Evolutionary conservation across 768 basidiomycete species (phyloP), one percentile per base, ranked within the genome.

Genomic region (Lentinula detonsa): DNA sequence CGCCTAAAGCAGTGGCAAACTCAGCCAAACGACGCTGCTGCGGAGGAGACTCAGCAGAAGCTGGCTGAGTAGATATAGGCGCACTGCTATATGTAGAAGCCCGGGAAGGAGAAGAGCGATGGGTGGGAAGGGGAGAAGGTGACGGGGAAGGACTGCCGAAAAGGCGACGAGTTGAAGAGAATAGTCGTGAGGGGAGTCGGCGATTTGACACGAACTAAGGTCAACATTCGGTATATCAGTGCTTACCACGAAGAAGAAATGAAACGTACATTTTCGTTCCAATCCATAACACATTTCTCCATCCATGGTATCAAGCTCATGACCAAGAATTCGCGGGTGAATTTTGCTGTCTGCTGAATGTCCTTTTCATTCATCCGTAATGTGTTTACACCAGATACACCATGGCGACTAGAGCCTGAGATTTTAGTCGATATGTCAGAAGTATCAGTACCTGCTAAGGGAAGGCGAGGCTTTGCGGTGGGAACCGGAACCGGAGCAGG

Each of bases 231-330:
- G 61, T 64, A 18, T 60, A 18, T 60, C 40, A 42, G 13, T 13
- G 51, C 51, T 18, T 39, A 55, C 37, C 23, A 13, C 55, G 13
- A 61, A 33, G 40, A 21, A 31, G 10, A 18, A 54, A 34, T 56
- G 42, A 57, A 52, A 70, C 76, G 51, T 67, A 90, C 88, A 61
- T 79, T 79, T 76, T 98, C 95, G 70, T 97, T 98, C 93, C 95
- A 96, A 64, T 96, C 92, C 50, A 93, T 65, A 5, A 95, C 90
- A 71, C 87, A 88, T 68, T 88, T 92, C 75, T 98, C 96, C 93
- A 98, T 95, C 92, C 92, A 98, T 1, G 95, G 95, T 2, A 98
- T 72, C 49, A 98, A 73, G 68, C 91, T 95, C 85, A 91, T 93
- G 10, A 88, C 86, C 3, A 93, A 79, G 65, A 98, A 89, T 71